Evolutionary conservation across 306 rosid species (phyloP).

Genomic region (Cajanus cajan): DNA sequence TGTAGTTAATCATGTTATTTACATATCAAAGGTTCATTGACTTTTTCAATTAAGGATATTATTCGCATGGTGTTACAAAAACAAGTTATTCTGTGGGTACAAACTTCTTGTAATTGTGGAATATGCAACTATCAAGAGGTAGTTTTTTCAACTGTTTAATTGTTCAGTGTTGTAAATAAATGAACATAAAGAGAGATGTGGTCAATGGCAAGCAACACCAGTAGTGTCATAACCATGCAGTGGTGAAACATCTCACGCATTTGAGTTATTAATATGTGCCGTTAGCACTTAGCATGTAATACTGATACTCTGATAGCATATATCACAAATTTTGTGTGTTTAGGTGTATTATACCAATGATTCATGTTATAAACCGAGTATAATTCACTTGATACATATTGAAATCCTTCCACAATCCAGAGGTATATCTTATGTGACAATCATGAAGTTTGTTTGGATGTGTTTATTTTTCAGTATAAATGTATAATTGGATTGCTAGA

Average conservation of each 20-base stretch:
- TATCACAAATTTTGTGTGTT: no score
- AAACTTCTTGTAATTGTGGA: not conserved
- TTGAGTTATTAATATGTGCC: not conserved
- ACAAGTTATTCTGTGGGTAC: not conserved
- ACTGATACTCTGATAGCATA: no score
- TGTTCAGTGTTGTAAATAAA: not conserved
- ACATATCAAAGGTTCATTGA: not conserved
- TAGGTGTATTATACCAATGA: no score
- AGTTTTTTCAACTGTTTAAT: not conserved
- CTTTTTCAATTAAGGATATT: not conserved
- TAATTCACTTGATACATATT: no score
- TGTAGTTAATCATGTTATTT: not conserved
- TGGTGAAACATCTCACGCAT: not conserved
- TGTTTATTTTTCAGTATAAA: no score
- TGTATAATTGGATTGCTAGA: no score
- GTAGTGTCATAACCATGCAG: no score
- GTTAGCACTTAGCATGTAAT: not conserved
- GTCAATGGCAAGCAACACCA: not conserved
- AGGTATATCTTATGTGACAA: no score
- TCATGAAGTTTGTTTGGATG: no score
- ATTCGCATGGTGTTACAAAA: not conserved
- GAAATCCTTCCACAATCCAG: no score
- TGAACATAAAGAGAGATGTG: not conserved
- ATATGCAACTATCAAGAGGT: not conserved
- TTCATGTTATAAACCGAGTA: no score